A percentile compares a stretch with the other conserved stretches of the same genome.
Conservation (phyloP, 495 filamentous ascomycete genomes). For the Neurospora terricola region DNA sequence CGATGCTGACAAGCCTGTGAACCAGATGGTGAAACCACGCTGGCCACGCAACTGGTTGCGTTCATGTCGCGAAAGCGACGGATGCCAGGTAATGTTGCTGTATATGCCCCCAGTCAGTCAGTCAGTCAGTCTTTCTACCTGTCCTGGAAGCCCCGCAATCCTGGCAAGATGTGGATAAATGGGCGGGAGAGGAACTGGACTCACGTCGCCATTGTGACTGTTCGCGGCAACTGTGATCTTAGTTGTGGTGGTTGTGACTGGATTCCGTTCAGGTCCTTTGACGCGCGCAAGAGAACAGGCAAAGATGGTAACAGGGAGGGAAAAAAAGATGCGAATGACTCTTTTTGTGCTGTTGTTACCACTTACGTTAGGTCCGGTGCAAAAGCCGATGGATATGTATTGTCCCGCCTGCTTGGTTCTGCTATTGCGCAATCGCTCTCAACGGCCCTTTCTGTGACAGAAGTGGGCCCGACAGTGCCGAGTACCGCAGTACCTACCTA, state of each 20-base stretch:
- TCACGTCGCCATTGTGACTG: constrained; percentile 10
- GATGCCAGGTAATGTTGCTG: constrained; percentile 99
- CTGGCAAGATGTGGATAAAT: not conserved
- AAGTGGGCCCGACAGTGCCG: not conserved
- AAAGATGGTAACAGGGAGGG: not conserved
- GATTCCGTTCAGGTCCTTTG: not conserved
- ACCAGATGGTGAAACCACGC: constrained; percentile 90
- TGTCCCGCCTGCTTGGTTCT: not conserved
- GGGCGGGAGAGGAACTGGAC: not conserved
- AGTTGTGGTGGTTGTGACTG: not conserved
- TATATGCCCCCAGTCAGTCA: not conserved
- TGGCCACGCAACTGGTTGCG: constrained; percentile 72
- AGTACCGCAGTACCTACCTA: not conserved
- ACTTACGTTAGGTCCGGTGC: not conserved
- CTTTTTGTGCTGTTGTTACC: not conserved
- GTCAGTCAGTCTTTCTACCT: not conserved
- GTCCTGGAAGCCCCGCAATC: not conserved
- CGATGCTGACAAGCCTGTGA: constrained; percentile 89
- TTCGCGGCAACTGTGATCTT: not conserved
- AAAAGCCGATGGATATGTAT: not conserved
- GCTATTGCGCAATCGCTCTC: not conserved
- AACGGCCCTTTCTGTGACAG: not conserved
- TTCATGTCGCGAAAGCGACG: constrained; percentile 75
- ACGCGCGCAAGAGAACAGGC: not conserved
- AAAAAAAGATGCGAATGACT: not conserved